phyloP scores from a whole-genome alignment of 306 rosid species.

The Lithocarpus polystachyus region DNA sequence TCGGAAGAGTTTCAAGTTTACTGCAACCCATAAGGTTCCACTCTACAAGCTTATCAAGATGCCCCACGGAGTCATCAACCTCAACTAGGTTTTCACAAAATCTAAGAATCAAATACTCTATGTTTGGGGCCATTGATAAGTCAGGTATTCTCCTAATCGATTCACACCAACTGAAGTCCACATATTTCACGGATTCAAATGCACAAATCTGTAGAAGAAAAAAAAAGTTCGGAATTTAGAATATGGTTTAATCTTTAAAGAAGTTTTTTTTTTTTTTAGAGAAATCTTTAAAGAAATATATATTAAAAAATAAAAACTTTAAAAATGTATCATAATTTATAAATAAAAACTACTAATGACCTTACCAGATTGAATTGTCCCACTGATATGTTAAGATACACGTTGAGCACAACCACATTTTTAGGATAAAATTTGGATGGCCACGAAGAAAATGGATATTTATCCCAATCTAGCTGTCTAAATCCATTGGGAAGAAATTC shows the following conservation, averaged over 20 bases:
- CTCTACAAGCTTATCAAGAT: neutral
- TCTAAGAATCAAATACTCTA: neutral
- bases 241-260: too few relatives aligned
- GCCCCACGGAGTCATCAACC: neutral
- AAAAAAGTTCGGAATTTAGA: too few relatives aligned
- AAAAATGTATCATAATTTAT: too few relatives aligned
- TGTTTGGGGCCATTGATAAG: neutral
- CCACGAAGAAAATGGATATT: slow-evolving; percentile 35
- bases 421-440: slow-evolving; percentile 29
- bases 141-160: neutral
- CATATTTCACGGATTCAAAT: neutral
- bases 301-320: too few relatives aligned
- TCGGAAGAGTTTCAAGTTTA: neutral
- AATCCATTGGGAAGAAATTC: slow-evolving; percentile 41
- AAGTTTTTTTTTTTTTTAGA: too few relatives aligned
- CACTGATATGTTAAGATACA: too few relatives aligned
- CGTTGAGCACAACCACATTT: neutral
- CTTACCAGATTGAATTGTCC: too few relatives aligned
- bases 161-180: neutral
- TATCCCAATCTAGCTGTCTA: slow-evolving; percentile 41
- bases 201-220: too few relatives aligned
- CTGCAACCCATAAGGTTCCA: rapidly evolving
- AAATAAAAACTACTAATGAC: too few relatives aligned
- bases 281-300: too few relatives aligned
- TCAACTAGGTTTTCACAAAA: neutral